Percentiles rank a stretch among this genome's conserved stretches.
Evolutionary conservation across 2,329 filamentous ascomycete genomes (phyloP).

Genomic region (Neoarthrinium moseri): DNA sequence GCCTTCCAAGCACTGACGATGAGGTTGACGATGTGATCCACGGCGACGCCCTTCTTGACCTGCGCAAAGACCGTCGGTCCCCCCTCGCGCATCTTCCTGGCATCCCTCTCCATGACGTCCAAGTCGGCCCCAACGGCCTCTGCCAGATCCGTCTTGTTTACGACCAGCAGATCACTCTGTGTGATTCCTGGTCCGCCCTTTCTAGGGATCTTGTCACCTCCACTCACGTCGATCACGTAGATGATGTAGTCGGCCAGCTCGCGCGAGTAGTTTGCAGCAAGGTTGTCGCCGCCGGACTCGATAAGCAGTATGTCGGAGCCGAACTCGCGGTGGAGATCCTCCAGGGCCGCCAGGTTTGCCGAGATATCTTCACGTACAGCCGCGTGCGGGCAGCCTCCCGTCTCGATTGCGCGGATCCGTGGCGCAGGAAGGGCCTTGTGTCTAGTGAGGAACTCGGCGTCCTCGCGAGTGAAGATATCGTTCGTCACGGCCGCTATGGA

Average conservation of each 20-base stretch:
- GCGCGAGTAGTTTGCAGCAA: constrained; percentile 93
- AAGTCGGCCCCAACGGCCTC: constrained; percentile 88
- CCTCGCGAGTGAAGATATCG: constrained; percentile 98
- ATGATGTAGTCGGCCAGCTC: constrained; percentile 97
- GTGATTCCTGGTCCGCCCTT: constrained; percentile 98
- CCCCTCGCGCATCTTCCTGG: constrained; percentile 90
- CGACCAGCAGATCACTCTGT: constrained; percentile 86
- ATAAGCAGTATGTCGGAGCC: constrained; percentile 83
- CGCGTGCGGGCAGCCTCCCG: constrained; percentile 93
- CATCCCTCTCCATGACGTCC: constrained; percentile 90
- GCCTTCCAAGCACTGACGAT: constrained; percentile 91
- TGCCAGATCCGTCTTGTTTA: constrained; percentile 97
- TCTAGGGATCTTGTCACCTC: constrained; percentile 92
- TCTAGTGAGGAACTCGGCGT: constrained; percentile 93
- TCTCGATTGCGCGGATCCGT: constrained; percentile 94
- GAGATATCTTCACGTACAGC: constrained; percentile 97
- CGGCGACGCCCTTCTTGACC: constrained; percentile 87
- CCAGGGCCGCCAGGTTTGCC: constrained; percentile 87
- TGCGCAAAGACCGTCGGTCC: constrained; percentile 95
- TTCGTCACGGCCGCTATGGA: constrained; percentile 95
- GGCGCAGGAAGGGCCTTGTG: constrained; percentile 78
- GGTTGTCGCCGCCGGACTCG: constrained; percentile 92
- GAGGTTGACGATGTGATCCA: constrained; percentile 84
- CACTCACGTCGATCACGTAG: constrained; percentile 96
- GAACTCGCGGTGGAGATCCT: constrained; percentile 82